Base-by-base conservation (phyloP, 192 early-diverging fungal species). In the Allomyces arbusculus region DNA sequence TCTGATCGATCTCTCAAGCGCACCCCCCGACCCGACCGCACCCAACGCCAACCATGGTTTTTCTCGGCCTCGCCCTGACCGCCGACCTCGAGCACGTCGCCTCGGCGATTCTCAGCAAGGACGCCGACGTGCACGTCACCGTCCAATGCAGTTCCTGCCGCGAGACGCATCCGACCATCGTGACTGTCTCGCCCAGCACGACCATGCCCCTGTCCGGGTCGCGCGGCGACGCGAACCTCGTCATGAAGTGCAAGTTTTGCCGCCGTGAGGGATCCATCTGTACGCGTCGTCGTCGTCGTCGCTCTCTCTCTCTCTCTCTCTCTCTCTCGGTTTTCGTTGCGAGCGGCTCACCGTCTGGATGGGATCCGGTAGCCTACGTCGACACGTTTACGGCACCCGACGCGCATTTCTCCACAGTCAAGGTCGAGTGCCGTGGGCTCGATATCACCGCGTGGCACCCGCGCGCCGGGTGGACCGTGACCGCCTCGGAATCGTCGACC, bases 221-320 rank as follows among this genome's bases (percentile, higher is more conserved):
- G 65, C 78, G 88, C 68, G 90, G 90, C 28, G 77, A 79, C 16
- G 90, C 92, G 44, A 93, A 94, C 72, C 71, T 94, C 50, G 85
- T 89, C 40, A 92, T 97, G 88, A 72, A 74, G 50, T 97, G 91
- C 84, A 91, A 94, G 78, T 90, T 89, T 69, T 93, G 89, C 76
- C 87, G 85, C 69, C 83, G 86, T 61, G 86, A 88, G 69, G 74
- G 77, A 62, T 85, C 81, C 26, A 80, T 81, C 24, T 78, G 78
- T 77, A 80, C 73, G 76, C 33, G 0, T 63, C 24, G 7, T 12
- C 26, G 26, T 4, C 2, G 2, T 28, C 26, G 26, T 71, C 14
- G n/a, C 0, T 12, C 1, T 23, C 50, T 55, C 22, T 62, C n/a
- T 4, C 22, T 8, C 61, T 1, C 26, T 1, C 4, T 4, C 26